Conservation (phyloP, 768 basidiomycete species). For the Cyclocybe cylindracea region DNA sequence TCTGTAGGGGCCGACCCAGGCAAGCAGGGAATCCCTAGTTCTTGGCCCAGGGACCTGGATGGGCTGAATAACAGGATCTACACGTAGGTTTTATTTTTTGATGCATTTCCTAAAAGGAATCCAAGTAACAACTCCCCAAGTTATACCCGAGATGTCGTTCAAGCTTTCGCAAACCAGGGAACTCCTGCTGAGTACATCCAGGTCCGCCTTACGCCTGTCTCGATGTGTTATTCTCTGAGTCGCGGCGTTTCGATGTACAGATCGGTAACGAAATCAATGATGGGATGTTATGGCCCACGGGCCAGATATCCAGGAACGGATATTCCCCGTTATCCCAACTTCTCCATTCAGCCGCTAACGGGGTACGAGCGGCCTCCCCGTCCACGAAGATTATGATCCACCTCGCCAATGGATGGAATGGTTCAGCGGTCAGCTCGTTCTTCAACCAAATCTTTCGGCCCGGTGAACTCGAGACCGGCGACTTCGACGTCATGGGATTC, state of each 20-base stretch:
- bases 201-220: conserved; percentile 24
- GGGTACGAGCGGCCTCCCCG: conserved; percentile 50
- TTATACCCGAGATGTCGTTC: conserved; percentile 53
- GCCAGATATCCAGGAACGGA: conserved; percentile 52
- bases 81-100: conserved; percentile 32
- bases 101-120: background rate
- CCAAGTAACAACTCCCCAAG: conserved; percentile 23
- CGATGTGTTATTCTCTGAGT: background rate
- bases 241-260: conserved; percentile 23
- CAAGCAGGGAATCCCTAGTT: conserved; percentile 57
- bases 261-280: conserved; percentile 70
- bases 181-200: conserved; percentile 54
- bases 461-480: conserved; percentile 47
- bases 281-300: conserved; percentile 63
- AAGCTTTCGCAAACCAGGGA: conserved; percentile 52
- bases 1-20: conserved; percentile 63
- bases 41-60: conserved; percentile 51
- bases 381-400: conserved; percentile 55
- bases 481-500: conserved; percentile 62
- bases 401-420: conserved; percentile 65
- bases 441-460: conserved; percentile 53
- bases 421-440: conserved; percentile 43
- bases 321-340: conserved; percentile 57
- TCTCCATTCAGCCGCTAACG: conserved; percentile 58
- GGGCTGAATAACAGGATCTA: conserved; percentile 61